Conservation (phyloP, 2,329 filamentous ascomycete genomes). For the Xylariomycetidae sp. region DNA sequence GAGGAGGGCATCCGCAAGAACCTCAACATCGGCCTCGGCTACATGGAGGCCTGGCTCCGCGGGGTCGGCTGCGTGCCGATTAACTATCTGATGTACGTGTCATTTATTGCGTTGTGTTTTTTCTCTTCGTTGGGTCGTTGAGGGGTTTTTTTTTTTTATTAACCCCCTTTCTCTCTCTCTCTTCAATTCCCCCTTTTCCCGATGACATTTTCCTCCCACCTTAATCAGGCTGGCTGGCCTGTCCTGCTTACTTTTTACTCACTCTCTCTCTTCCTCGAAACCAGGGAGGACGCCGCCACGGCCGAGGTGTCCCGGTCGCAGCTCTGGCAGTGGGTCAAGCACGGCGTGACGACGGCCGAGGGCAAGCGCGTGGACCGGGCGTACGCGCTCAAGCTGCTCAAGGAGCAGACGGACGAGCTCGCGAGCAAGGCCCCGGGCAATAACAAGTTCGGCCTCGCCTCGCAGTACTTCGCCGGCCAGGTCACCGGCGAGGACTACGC, state of each 20-base stretch:
- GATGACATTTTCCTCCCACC: no score
- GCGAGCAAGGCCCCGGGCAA: constrained; percentile 72
- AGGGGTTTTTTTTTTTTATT: no score
- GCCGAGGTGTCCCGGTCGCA: constrained; percentile 93
- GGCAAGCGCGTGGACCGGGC: constrained; percentile 91
- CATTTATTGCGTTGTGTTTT: no score
- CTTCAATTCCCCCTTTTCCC: not conserved
- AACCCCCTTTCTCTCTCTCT: not conserved
- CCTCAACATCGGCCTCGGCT: constrained; percentile 90
- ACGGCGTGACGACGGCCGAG: constrained; percentile 71
- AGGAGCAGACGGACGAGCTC: constrained; percentile 77
- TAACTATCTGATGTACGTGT: constrained; percentile 86
- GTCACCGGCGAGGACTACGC: constrained; percentile 97
- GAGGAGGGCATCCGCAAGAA: constrained; percentile 97
- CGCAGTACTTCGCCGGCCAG: constrained; percentile 88
- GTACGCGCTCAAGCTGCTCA: constrained; percentile 80
- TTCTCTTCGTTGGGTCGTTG: no score
- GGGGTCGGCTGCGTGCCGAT: constrained; percentile 95
- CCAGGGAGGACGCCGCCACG: constrained; percentile 86
- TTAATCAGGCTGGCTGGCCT: no score
- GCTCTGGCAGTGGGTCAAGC: constrained; percentile 91
- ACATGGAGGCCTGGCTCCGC: constrained; percentile 98
- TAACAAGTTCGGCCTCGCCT: constrained; percentile 87
- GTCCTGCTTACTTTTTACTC: not conserved
- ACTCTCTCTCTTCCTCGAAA: constrained; percentile 1